A percentile compares a stretch with the other conserved stretches of the same genome.
phyloP scores from a whole-genome alignment of 2,329 filamentous ascomycete species.

The Curvularia lunata region DNA sequence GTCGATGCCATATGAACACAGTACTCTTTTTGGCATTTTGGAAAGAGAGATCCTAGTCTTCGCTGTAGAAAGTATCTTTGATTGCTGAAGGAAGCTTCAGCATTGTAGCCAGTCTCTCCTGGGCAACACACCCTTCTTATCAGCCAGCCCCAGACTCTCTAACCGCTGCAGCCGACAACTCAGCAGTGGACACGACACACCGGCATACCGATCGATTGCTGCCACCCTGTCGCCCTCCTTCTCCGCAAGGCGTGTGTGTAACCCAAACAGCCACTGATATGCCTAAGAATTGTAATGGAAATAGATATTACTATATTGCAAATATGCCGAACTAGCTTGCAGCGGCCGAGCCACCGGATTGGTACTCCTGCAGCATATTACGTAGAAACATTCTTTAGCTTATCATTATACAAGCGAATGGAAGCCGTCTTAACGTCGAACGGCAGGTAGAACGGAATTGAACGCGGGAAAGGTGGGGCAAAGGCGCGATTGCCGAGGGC shows the following conservation, averaged over 20 bases:
- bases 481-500: conserved; percentile 10
- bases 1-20: conserved; percentile 52
- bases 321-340: conserved; percentile 6
- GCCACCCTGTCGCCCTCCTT: neutral
- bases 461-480: conserved; percentile 24
- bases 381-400: neutral
- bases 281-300: neutral
- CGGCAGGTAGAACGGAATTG: conserved; percentile 25
- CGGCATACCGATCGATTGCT: neutral
- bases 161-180: neutral
- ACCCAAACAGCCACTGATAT: conserved; percentile 1
- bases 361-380: conserved; percentile 1
- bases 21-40: conserved; percentile 47
- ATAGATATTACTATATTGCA: conserved; percentile 1
- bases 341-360: neutral
- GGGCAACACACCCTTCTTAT: conserved; percentile 5
- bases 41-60: neutral
- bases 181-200: neutral
- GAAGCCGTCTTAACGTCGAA: conserved; percentile 3
- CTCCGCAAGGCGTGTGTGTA: neutral
- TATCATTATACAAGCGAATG: neutral
- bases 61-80: neutral
- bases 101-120: neutral
- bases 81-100: neutral
- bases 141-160: neutral